Percentiles rank a stretch among this genome's conserved stretches.
Conservation (phyloP, 352 stramenopile species). For the Globisporangium cystogenes region DNA sequence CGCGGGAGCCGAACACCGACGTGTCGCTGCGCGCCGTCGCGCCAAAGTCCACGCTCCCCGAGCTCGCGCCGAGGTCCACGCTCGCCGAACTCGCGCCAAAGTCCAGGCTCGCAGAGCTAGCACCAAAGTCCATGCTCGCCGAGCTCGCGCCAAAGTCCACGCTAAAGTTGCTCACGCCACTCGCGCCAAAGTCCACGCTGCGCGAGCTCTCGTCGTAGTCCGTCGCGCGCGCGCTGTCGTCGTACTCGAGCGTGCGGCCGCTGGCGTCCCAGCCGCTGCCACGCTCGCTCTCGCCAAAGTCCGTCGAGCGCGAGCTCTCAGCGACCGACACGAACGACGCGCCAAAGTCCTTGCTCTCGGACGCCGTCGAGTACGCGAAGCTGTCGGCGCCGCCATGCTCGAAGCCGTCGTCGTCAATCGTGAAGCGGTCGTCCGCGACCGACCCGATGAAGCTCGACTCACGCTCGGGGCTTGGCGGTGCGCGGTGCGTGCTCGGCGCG, state of each 20-base stretch:
- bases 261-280: neutral
- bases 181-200: neutral
- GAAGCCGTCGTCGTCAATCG: conserved; percentile 10
- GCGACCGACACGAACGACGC: conserved; percentile 4
- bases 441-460: conserved; percentile 15
- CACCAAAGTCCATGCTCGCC: conserved; percentile 1
- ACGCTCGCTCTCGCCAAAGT: neutral
- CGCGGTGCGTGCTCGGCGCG: neutral
- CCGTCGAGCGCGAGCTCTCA: neutral
- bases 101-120: neutral
- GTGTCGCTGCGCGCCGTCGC: neutral
- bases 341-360: conserved; percentile 2
- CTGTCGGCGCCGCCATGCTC: conserved; percentile 1
- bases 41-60: conserved; percentile 1
- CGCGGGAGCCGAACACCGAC: conserved; percentile 6
- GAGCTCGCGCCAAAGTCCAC: neutral
- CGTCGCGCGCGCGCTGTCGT: too few relatives aligned
- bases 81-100: neutral
- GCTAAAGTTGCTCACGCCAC: too few relatives aligned
- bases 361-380: conserved; percentile 3
- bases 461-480: neutral
- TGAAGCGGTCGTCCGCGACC: conserved; percentile 9
- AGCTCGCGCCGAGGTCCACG: conserved; percentile 1
- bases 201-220: too few relatives aligned
- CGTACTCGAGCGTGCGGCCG: neutral